phyloP scores from a whole-genome alignment of 208 protist genomes.

The Leishmania major region DNA sequence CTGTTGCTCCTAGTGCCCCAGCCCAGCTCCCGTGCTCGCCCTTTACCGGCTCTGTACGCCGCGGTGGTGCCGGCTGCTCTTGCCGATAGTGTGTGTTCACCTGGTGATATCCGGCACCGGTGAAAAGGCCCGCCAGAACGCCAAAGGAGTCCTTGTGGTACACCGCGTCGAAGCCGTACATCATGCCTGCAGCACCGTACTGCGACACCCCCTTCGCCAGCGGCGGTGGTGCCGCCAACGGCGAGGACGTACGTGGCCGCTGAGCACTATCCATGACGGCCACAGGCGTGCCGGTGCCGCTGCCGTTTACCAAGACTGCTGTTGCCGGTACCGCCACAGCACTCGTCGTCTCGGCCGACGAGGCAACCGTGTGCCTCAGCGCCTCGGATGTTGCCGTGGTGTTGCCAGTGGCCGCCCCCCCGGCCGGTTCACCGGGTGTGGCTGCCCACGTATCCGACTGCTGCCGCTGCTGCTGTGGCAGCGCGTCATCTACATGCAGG shows the following conservation, averaged over 20 bases:
- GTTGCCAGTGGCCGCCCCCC: neutral
- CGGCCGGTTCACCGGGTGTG: neutral
- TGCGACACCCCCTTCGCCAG: neutral
- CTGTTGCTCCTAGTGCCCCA: neutral
- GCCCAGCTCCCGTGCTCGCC: neutral
- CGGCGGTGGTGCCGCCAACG: neutral
- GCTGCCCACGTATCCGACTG: slow-evolving; percentile 14
- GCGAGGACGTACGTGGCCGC: neutral
- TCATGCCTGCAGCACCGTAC: slow-evolving; percentile 20
- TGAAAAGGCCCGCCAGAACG: slow-evolving; percentile 44
- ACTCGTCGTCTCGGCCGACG: neutral
- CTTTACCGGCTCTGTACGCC: neutral
- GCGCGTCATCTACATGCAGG: neutral
- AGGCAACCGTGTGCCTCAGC: neutral
- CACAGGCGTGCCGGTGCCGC: neutral
- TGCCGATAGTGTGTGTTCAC: slow-evolving; percentile 20
- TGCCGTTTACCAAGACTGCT: neutral
- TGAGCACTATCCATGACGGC: neutral
- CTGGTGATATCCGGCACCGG: slow-evolving; percentile 35
- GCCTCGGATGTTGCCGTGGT: neutral
- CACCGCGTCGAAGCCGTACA: slow-evolving; percentile 46
- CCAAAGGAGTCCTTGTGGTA: slow-evolving; percentile 45
- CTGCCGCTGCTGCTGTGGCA: slow-evolving; percentile 2
- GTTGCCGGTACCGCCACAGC: neutral
- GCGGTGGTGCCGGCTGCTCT: slow-evolving; percentile 4